Conservation (phyloP, 495 filamentous ascomycete genomes). For the Annulohypoxylon stygium region DNA sequence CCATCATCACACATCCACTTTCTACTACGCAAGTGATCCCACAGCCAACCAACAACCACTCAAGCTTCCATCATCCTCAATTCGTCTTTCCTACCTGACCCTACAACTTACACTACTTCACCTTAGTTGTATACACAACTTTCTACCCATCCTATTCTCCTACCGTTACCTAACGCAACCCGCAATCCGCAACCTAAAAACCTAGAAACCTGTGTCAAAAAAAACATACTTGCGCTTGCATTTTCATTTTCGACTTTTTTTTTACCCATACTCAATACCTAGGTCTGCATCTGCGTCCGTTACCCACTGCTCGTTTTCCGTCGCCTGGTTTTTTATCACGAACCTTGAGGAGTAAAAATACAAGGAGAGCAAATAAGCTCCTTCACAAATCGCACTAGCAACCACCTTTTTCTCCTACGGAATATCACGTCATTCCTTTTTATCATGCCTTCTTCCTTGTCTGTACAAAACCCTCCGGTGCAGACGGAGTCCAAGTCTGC, state of each 20-base stretch:
- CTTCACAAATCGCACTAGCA: slow-evolving; percentile 19
- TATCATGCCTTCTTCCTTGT: slow-evolving; percentile 62
- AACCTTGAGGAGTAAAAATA: slow-evolving; percentile 7
- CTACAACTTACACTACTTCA: slow-evolving; percentile 14
- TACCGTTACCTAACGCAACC: slow-evolving; percentile 8
- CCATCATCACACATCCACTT: background rate
- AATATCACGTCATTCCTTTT: slow-evolving; percentile 14
- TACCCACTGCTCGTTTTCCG: background rate
- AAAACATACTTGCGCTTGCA: slow-evolving; percentile 8
- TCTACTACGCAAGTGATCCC: background rate
- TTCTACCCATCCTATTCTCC: background rate
- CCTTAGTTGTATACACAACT: background rate
- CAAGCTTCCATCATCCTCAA: background rate
- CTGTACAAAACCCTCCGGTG: slow-evolving; percentile 65
- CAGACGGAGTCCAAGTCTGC: slow-evolving; percentile 71
- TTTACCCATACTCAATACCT: background rate
- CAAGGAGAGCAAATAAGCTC: slow-evolving; percentile 40
- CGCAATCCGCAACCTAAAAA: slow-evolving; percentile 11
- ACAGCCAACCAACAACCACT: slow-evolving; percentile 24
- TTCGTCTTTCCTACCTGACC: slow-evolving; percentile 14
- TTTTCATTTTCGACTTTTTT: background rate
- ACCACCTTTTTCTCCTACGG: slow-evolving; percentile 12
- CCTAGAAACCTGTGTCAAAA: background rate
- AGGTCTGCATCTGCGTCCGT: background rate
- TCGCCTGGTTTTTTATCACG: background rate